Evolutionary conservation across 2,329 filamentous ascomycete genomes (phyloP).

Genomic region (Alternaria brassicicola): DNA sequence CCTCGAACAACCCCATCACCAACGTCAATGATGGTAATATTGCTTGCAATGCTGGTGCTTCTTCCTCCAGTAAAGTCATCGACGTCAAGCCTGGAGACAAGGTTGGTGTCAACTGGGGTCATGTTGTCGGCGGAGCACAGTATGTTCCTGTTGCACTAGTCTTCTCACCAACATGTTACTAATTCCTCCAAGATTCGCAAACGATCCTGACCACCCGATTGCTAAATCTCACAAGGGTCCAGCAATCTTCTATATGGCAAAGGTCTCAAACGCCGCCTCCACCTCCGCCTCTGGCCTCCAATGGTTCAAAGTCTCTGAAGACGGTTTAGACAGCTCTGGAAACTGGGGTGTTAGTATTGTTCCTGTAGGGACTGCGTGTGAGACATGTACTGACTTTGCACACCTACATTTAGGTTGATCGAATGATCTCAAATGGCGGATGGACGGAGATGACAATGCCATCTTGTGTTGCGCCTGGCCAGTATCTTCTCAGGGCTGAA

Average conservation of each 20-base stretch:
- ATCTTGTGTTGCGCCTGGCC: slow-evolving; percentile 43
- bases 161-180: not conserved
- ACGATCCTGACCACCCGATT: slow-evolving; percentile 56
- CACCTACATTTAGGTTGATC: slow-evolving; percentile 12
- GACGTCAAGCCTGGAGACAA: slow-evolving; percentile 59
- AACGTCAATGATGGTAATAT: slow-evolving; percentile 56
- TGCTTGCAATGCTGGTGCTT: slow-evolving; percentile 55
- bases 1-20: slow-evolving; percentile 58
- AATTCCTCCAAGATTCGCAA: slow-evolving; percentile 38
- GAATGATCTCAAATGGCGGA: slow-evolving; percentile 54
- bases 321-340: slow-evolving; percentile 48
- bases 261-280: slow-evolving; percentile 50
- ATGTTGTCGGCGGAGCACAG: slow-evolving; percentile 62
- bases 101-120: slow-evolving; percentile 60
- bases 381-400: not conserved
- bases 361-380: not conserved
- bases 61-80: slow-evolving; percentile 51
- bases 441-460: slow-evolving; percentile 54
- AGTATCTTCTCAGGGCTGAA: slow-evolving; percentile 54
- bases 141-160: not conserved
- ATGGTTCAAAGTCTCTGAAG: slow-evolving; percentile 53
- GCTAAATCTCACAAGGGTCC: slow-evolving; percentile 57
- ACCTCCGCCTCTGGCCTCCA: slow-evolving; percentile 48
- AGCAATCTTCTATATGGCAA: slow-evolving; percentile 49
- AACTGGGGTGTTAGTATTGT: slow-evolving; percentile 52